Base-by-base conservation (phyloP, 2,329 filamentous ascomycete species). In the Colletotrichum melonis region DNA sequence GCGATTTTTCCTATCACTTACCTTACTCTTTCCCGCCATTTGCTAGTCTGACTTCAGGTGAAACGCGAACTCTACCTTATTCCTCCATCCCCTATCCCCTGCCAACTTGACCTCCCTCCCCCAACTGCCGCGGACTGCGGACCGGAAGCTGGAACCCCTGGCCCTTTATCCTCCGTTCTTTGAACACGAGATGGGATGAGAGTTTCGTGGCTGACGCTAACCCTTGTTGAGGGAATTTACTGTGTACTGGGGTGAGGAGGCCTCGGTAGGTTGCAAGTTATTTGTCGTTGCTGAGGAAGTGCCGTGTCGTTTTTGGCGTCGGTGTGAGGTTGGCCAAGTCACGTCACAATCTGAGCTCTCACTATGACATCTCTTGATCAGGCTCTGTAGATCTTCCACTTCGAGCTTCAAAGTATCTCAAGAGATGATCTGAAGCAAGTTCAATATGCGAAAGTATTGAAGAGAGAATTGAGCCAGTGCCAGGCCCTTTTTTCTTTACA, bases 191-290 rank as follows among this genome's bases (percentile, higher is more conserved):
- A 69, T 64, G 66, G 70, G 70, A 72, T 64, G 70, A 56, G 46
- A n/a, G 60, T 12, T 22, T 26, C 57, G 2, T 22, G 19, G 38
- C 69, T 14, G 42, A 46, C 54, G 65, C 30, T 42, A 42, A 42
- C 52, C 69, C 70, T 59, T 72, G 66, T 38, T 64, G 70, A 72
- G 66, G 66, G 70, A 72, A 64, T 32, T 32, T 32, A 32, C 9
- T 1, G 8, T 32, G 9, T 32, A 32, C 30, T 11, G 9, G 30
- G 5, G 35, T 2, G 38, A 16, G 38, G 38, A 42, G 38, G 38
- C 38, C 38, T 42, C 38, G 14, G 14, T 16, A 16, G 14, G 5
- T 16, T 42, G 5, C 5, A 16, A 42, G 38, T 12, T 12, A 42
- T 14, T 42, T 16, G 38, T 42, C 38, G 38, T 42, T 16, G 38